Evolutionary conservation across 768 basidiomycete species (phyloP), one percentile per base, ranked within the genome.

Genomic region (Phylloporus scabripes): DNA sequence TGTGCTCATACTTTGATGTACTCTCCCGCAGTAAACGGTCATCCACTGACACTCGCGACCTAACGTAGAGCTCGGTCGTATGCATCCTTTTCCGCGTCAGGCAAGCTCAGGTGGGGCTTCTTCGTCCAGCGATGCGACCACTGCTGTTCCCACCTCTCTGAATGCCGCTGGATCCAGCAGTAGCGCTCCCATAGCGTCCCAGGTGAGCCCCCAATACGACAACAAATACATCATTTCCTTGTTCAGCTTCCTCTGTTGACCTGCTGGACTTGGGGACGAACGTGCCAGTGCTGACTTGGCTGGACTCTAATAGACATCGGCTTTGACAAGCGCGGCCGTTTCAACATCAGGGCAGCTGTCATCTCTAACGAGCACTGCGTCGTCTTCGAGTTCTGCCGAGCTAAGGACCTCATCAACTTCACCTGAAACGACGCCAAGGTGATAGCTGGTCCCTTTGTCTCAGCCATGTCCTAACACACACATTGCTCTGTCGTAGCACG

Each of bases 371-470:
- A 28, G 28, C 2, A 5, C 40, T 5, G 11, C 31, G 20, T 12
- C 42, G 11, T 18, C 43, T 10, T 33, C 43, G 14, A 32, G 2
- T 4, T 48, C 56, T 11, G 7, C 17, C 1, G 23, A 12, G 20
- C 21, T 15, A 32, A 43, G 41, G 15, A 45, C 54, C 2, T 32
- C 55, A 6, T 32, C 54, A 11, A 26, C 11, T 20, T 38, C 55
- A 31, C 18, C 46, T 11, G 11, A 14, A 10, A 47, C 54, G 28
- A 52, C 60, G 8, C 6, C 40, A 42, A 65, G 60, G 61, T 58
- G 39, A 51, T 18, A 10, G 5, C 7, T 11, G 2, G 1, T n/a
- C 2, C 10, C 24, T 7, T n/a, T 20, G 4, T 45, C 4, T 9
- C 11, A 12, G 10, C 0, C 29, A 7, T 33, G 11, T 38, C 2